Evolutionary conservation across 179 eudicot species (phyloP).

Genomic region (Heliamphora pulchella): DNA sequence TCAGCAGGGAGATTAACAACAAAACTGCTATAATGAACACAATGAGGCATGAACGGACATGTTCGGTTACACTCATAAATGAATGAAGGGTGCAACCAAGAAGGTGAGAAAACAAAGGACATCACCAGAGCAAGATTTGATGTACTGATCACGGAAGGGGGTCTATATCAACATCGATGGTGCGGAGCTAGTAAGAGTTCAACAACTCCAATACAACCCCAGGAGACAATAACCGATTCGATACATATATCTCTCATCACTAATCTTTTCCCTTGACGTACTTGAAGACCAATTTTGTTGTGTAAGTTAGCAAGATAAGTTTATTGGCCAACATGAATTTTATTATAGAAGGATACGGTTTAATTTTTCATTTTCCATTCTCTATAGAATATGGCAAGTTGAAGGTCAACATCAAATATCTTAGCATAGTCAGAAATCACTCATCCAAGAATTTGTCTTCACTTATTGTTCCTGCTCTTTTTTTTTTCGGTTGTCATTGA

Average conservation of each 20-base stretch:
- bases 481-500: neutral
- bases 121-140: neutral
- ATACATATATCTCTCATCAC: neutral
- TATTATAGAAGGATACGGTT: neutral
- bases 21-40: neutral
- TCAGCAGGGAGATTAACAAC: neutral
- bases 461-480: too few relatives aligned
- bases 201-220: neutral
- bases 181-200: neutral
- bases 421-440: too few relatives aligned
- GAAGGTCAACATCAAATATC: neutral
- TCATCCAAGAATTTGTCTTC: too few relatives aligned
- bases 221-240: neutral
- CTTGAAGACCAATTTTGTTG: neutral
- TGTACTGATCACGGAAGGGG: too few relatives aligned
- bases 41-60: neutral
- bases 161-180: neutral
- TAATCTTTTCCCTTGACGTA: neutral
- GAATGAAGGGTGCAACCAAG: neutral
- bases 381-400: neutral
- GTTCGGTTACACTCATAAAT: constrained; percentile 10
- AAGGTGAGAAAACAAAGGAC: neutral
- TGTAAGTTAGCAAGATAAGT: neutral
- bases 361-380: neutral
- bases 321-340: too few relatives aligned